Evolutionary conservation across 2,329 filamentous ascomycete species (phyloP).

Genomic region (Diaporthe destruens): DNA sequence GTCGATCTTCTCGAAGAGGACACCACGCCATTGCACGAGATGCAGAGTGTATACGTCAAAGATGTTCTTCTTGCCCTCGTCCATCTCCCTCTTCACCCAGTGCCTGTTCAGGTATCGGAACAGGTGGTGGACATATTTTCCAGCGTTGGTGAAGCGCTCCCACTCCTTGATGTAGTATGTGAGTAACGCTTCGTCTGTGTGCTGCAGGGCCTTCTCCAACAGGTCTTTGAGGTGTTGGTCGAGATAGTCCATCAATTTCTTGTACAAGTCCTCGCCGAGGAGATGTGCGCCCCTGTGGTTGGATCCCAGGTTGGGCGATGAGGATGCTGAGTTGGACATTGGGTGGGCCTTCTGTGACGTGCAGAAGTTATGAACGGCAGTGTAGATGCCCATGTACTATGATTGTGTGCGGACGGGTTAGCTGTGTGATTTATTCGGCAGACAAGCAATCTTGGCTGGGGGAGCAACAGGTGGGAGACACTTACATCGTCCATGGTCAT

Average conservation of each 20-base stretch:
- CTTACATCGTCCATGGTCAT: constrained; percentile 91
- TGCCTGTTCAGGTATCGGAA: constrained; percentile 97
- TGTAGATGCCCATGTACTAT: constrained; percentile 96
- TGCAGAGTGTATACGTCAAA: constrained; percentile 99
- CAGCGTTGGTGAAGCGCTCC: constrained; percentile 93
- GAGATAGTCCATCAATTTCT: constrained; percentile 89
- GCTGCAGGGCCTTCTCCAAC: constrained; percentile 78
- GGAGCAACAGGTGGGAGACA: constrained; percentile 36
- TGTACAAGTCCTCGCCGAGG: constrained; percentile 95
- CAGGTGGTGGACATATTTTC: constrained; percentile 96
- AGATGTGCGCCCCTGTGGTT: constrained; percentile 74
- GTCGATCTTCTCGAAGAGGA: constrained; percentile 87
- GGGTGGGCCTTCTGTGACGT: constrained; percentile 88
- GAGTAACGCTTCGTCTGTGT: constrained; percentile 90
- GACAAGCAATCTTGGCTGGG: constrained; percentile 1
- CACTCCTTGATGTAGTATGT: constrained; percentile 97
- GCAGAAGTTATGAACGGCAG: constrained; percentile 98
- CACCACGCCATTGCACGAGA: constrained; percentile 92
- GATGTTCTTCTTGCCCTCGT: constrained; percentile 97
- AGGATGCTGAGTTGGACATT: constrained; percentile 59
- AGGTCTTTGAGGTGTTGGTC: constrained; percentile 80
- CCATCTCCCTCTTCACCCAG: constrained; percentile 99
- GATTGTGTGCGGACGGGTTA: background rate
- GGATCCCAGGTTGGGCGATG: constrained; percentile 55
- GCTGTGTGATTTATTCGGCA: constrained; percentile 42